Evolutionary conservation across 2,329 filamentous ascomycete genomes (phyloP), one percentile per base, ranked within the genome.

Genomic region (Didymella arachidicola): DNA sequence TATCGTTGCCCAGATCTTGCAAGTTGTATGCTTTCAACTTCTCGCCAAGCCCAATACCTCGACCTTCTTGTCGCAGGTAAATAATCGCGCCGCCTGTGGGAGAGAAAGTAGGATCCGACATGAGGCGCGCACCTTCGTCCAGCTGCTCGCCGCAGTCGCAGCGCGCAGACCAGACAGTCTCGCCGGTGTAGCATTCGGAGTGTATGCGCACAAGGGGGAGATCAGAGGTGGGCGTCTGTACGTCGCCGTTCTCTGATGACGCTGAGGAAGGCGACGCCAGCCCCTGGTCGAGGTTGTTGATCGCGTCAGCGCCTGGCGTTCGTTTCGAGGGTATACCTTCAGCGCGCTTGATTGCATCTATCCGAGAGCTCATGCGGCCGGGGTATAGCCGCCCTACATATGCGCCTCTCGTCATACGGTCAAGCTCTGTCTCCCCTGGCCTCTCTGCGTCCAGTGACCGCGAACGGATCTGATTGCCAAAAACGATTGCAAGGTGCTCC

Each of bases 21-120:
- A 99, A 82, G 72, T 99, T 99, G 78, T 99, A 99, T 4, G 95
- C 95, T 79, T 99, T 98, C 38, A 99, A 84, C 78, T 99, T 99
- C 80, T 97, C 93, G 2, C 92, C 90, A 0, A 99, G 84, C 0
- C 95, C 95, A 64, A 99, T 99, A 2, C 95, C 95, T 25, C 95
- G 90, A 0, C 95, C 95, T 79, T 99, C 95, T 78, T 99, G 95
- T 22, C 95, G 89, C 22, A 99, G 83, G 73, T 99, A 99, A 68
- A 99, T 89, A 65, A 99, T 97, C 53, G 97, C 93, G 32, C 95
- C 95, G 16, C 93, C 93, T 0, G 82, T 79, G 1, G 83, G 81
- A 2, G 82, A 85, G 52, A 81, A 74, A 67, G 82, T 47, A 0
- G 82, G 88, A 27, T 93, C 81, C 16, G 90, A 89, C 95, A 99